A percentile compares a stretch with the other conserved stretches of the same genome.
phyloP scores from a whole-genome alignment of 352 stramenopile genomes.

The Elongisporangium anandrum region DNA sequence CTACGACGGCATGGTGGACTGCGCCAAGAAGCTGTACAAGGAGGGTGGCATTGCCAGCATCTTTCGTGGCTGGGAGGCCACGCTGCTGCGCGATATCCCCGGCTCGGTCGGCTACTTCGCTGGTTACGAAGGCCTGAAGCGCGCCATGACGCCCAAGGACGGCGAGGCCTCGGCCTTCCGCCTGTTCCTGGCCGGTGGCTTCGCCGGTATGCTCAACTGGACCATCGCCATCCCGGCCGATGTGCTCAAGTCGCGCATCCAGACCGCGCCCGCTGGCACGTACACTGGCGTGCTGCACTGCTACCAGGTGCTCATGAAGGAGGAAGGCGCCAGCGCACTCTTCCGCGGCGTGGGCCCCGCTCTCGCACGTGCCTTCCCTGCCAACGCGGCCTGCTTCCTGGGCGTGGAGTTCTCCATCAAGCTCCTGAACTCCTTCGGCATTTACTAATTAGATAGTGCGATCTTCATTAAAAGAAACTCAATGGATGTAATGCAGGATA shows the following conservation, averaged over 20 bases:
- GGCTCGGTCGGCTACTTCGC: constrained; percentile 95
- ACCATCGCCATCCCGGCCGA: constrained; percentile 93
- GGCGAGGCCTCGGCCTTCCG: constrained; percentile 79
- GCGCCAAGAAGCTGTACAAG: constrained; percentile 90
- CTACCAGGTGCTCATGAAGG: constrained; percentile 90
- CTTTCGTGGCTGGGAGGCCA: constrained; percentile 94
- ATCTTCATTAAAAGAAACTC: constrained; percentile 1
- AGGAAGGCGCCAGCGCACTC: constrained; percentile 91
- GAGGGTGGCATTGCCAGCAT: constrained; percentile 91
- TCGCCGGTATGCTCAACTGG: constrained; percentile 95
- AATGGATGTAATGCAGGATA: not conserved
- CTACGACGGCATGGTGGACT: constrained; percentile 96
- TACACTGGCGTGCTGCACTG: constrained; percentile 92
- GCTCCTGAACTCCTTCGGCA: constrained; percentile 64
- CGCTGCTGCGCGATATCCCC: constrained; percentile 92
- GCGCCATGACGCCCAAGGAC: constrained; percentile 70
- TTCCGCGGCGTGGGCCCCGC: constrained; percentile 94
- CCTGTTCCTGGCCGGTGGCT: constrained; percentile 92
- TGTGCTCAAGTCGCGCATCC: constrained; percentile 96
- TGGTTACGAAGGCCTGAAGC: constrained; percentile 92
- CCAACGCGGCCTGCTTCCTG: constrained; percentile 96
- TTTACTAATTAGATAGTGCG: constrained; percentile 47
- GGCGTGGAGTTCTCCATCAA: constrained; percentile 87
- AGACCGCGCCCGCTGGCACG: constrained; percentile 94
- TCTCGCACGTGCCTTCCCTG: constrained; percentile 93